These are phyloP conservation scores for Corymbia calophylla DNA, from an alignment of 441 rosid genomes.

Conservation along the genomic window DNA sequence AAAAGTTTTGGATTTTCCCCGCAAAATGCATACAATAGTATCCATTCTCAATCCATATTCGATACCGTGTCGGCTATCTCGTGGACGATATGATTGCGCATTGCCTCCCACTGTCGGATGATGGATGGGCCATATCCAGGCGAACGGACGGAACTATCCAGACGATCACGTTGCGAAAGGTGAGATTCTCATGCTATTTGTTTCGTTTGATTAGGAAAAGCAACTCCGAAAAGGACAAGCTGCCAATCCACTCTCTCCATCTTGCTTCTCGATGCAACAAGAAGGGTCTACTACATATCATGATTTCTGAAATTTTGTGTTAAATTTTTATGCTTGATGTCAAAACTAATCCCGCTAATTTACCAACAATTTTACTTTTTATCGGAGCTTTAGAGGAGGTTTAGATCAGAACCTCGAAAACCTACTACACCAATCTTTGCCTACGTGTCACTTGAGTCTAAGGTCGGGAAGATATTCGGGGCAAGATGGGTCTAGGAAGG, in stretches of 20 bases:
- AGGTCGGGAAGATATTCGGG: rapidly evolving
- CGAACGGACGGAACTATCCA: too few species aligned
- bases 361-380: too few species aligned
- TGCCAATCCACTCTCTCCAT: not conserved
- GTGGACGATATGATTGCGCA: not conserved
- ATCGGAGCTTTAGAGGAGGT: rapidly evolving
- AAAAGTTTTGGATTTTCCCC: not conserved
- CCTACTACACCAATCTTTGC: not conserved
- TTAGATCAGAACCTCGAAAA: not conserved
- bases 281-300: not conserved
- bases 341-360: not conserved
- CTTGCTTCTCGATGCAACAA: not conserved
- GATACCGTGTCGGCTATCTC: not conserved
- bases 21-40: not conserved
- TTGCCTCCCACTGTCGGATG: not conserved
- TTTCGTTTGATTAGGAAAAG: not conserved
- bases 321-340: too few species aligned
- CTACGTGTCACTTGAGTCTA: not conserved
- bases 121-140: not conserved
- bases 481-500: not conserved
- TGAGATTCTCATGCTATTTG: not conserved
- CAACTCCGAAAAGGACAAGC: not conserved
- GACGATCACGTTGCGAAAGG: not conserved
- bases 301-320: not conserved
- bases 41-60: not conserved